phyloP scores from a whole-genome alignment of 2,329 filamentous ascomycete species.

The Pseudogymnoascus sp. region DNA sequence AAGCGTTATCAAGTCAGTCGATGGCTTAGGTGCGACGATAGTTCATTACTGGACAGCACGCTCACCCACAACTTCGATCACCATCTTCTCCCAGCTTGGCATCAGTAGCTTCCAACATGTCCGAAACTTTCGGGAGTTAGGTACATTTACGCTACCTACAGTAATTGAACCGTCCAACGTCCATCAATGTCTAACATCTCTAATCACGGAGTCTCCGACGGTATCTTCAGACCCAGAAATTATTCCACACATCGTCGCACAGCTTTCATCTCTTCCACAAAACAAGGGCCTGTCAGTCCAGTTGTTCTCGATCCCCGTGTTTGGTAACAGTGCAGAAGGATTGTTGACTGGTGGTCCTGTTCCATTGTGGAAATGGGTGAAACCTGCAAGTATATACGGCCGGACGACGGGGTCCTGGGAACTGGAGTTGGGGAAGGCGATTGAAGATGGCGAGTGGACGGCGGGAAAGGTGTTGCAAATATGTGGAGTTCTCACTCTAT shows the following conservation, averaged over 20 bases:
- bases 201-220: background rate
- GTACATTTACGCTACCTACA: background rate
- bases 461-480: background rate
- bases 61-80: background rate
- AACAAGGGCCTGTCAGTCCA: background rate
- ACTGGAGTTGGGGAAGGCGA: background rate
- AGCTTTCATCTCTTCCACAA: background rate
- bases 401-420: background rate
- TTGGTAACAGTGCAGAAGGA: background rate
- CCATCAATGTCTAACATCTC: background rate
- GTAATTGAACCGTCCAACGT: background rate
- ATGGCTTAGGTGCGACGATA: background rate
- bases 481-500: no score
- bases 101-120: background rate
- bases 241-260: background rate
- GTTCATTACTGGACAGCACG: background rate
- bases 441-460: background rate
- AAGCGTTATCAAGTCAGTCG: background rate
- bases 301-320: background rate
- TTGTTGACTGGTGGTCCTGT: background rate
- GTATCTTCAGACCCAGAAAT: background rate
- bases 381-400: background rate
- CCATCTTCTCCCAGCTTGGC: background rate
- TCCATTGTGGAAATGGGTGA: background rate
- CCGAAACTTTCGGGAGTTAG: background rate